These are phyloP conservation scores for Candida corydali DNA, from an alignment of 805 yeast species.

Conservation along the genomic window DNA sequence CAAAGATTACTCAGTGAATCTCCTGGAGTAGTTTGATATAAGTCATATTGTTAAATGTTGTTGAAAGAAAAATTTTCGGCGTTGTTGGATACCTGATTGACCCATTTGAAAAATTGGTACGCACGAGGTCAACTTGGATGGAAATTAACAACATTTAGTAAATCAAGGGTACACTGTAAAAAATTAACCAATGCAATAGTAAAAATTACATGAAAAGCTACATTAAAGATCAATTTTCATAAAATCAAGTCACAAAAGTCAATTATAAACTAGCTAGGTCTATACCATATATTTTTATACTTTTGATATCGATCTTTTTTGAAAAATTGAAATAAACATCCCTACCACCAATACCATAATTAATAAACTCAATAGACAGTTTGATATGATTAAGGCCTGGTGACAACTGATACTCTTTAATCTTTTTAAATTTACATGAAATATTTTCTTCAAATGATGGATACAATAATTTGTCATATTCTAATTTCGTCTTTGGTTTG, in stretches of 20 bases:
- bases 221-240: not conserved
- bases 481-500: conserved; percentile 5
- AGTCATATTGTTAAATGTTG: too few species aligned
- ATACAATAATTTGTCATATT: conserved; percentile 5
- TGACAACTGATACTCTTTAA: not conserved
- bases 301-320: not conserved
- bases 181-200: conserved; percentile 4
- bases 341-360: conserved; percentile 24
- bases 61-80: too few species aligned
- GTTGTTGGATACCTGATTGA: too few species aligned
- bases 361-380: conserved; percentile 31
- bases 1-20: too few species aligned
- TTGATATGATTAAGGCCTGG: conserved; percentile 20
- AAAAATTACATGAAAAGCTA: not conserved
- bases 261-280: not conserved
- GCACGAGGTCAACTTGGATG: too few species aligned
- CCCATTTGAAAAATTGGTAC: too few species aligned
- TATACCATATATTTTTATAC: conserved; percentile 2
- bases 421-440: conserved; percentile 6
- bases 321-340: conserved; percentile 23
- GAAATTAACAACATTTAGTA: too few species aligned
- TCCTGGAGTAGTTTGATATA: too few species aligned
- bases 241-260: not conserved
- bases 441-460: conserved; percentile 8
- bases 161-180: conserved; percentile 5